Conservation (phyloP, 2,329 filamentous ascomycete species). For the Hypomyces perniciosus region DNA sequence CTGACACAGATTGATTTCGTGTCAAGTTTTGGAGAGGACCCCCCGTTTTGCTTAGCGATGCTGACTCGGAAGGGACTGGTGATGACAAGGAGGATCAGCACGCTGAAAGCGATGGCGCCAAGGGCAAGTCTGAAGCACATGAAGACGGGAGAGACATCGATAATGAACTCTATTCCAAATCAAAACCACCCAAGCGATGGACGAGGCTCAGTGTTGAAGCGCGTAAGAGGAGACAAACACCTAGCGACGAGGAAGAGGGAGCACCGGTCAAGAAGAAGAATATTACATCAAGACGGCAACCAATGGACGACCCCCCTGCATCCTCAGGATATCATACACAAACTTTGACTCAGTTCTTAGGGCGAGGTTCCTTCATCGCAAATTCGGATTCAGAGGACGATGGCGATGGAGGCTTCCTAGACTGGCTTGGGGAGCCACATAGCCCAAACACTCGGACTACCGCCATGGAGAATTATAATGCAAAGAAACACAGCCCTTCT, state of each 20-base stretch:
- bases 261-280: slow-evolving; percentile 10
- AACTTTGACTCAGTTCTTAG: slow-evolving; percentile 36
- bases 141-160: slow-evolving; percentile 8
- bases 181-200: slow-evolving; percentile 11
- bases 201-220: slow-evolving; percentile 17
- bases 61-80: slow-evolving; percentile 19
- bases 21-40: slow-evolving; percentile 28
- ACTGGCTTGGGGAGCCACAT: slow-evolving; percentile 26
- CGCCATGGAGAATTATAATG: too few species aligned
- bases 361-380: slow-evolving; percentile 24
- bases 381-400: slow-evolving; percentile 35
- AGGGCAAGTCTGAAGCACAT: neutral
- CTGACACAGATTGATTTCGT: slow-evolving; percentile 38
- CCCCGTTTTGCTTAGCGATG: slow-evolving; percentile 23
- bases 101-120: neutral
- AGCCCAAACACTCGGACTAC: slow-evolving; percentile 21
- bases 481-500: too few species aligned
- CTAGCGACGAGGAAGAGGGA: slow-evolving; percentile 19
- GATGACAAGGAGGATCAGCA: slow-evolving; percentile 17
- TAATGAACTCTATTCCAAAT: neutral
- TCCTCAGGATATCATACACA: slow-evolving; percentile 36
- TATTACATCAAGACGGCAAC: slow-evolving; percentile 17
- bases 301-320: slow-evolving; percentile 26
- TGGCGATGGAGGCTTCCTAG: slow-evolving; percentile 26
- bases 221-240: slow-evolving; percentile 24